Evolutionary conservation across 179 eudicot genomes (phyloP), one percentile per base, ranked within the genome.

Genomic region (Carnegiea gigantea): DNA sequence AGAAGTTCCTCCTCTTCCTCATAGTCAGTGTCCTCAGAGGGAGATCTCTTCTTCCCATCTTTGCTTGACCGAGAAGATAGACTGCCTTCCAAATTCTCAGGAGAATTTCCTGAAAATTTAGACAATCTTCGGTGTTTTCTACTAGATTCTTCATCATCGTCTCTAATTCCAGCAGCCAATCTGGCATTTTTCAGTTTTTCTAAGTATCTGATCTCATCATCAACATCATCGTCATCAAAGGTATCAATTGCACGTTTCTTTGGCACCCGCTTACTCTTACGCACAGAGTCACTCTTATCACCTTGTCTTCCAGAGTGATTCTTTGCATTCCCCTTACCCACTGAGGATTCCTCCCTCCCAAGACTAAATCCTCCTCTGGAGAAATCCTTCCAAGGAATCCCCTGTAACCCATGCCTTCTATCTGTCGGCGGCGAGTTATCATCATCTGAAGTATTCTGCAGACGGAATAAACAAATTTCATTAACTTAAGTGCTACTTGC

Each of bases 201-300:
- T 15, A 96, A 85, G 86, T 94, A 96, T 77, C 95, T 90, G 71
- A 96, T 92, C 88, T 96, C 99, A 84, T 92, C 97, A 80, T 94
- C 99, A 10, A 91, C 93, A 13, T 90, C 95, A 72, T 92, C 97
- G 21, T 93, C 98, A 73, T 93, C 97, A 87, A 90, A 94, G 46
- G 82, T 91, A 85, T 87, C 91, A 62, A 84, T 36, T 36, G 78
- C 88, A 70, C 90, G 98, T 84, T 88, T 96, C 89, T 95, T 96
- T 14, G 94, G 87, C 59, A 78, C 92, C 82, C 97, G 89, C 83
- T 86, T 90, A 85, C 92, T 90, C 87, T 90, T 96, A 38, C 94
- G 93, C 60, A 83, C 86, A 23, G 87, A 83, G 67, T 91, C 98
- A 18, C 87, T 77, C 75, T 90, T 93, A 70, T 88, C 92, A 5